These are phyloP conservation scores for Corymbia maculata DNA, from an alignment of 345 rosid species.

Conservation along the genomic window DNA sequence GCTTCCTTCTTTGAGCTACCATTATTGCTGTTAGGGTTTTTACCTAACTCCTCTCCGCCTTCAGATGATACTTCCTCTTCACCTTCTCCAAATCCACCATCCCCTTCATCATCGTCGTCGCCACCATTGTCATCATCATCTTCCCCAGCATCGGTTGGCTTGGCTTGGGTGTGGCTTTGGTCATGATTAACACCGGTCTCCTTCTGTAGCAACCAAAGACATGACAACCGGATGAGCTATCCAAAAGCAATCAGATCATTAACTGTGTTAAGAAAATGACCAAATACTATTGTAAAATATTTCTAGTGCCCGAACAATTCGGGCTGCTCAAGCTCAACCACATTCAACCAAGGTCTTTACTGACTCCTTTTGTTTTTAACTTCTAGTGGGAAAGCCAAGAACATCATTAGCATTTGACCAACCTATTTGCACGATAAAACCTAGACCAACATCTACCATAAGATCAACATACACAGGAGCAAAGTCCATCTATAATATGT, in stretches of 20 bases:
- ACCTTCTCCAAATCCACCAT: conserved; percentile 38
- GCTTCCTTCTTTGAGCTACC: conserved; percentile 39
- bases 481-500: background rate
- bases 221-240: background rate
- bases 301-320: background rate
- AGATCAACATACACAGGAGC: background rate
- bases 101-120: conserved; percentile 22
- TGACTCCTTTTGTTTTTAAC: background rate
- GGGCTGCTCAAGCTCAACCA: background rate
- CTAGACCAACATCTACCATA: background rate
- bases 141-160: conserved; percentile 55
- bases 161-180: conserved; percentile 2
- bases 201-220: background rate
- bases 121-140: conserved; percentile 20
- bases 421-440: background rate
- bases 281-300: background rate
- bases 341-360: background rate
- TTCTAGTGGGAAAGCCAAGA: background rate
- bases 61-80: conserved; percentile 54
- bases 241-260: background rate
- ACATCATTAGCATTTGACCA: background rate
- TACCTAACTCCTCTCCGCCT: conserved; percentile 30
- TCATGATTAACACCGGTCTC: conserved; percentile 14
- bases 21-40: conserved; percentile 24
- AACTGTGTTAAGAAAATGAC: background rate